A percentile compares a stretch with the other conserved stretches of the same genome.
Evolutionary conservation across 805 yeast species (phyloP).

Genomic region (Schwanniomyces polymorphus): DNA sequence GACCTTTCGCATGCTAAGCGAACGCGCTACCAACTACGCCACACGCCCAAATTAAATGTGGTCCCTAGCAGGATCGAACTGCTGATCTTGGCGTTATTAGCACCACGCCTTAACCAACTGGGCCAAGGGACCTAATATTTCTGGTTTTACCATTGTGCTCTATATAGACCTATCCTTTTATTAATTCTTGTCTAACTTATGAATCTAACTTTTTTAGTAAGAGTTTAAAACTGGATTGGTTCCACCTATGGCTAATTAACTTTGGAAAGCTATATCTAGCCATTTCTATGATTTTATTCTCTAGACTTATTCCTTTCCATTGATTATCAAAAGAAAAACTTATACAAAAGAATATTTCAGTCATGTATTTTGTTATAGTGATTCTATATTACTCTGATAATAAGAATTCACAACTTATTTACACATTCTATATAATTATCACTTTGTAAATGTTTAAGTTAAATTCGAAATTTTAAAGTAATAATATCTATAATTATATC

Average conservation of each 20-base stretch:
- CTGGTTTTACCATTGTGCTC: too few relatives aligned
- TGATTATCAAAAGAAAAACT: too few relatives aligned
- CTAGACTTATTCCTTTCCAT: background rate
- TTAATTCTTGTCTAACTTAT: too few relatives aligned
- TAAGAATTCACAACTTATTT: background rate
- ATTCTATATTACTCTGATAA: too few relatives aligned
- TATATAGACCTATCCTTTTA: too few relatives aligned
- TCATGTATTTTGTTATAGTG: too few relatives aligned
- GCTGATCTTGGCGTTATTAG: slow-evolving; percentile 69
- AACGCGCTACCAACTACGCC: slow-evolving; percentile 84
- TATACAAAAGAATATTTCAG: too few relatives aligned
- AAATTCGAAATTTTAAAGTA: background rate
- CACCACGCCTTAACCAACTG: slow-evolving; percentile 56
- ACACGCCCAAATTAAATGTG: slow-evolving; percentile 57
- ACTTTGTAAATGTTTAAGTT: background rate
- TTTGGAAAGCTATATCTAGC: too few relatives aligned
- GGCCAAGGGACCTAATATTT: slow-evolving; percentile 48
- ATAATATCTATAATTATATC: background rate
- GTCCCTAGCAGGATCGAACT: slow-evolving; percentile 89
- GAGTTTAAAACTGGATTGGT: too few relatives aligned
- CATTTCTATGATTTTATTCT: too few relatives aligned
- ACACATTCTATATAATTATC: background rate
- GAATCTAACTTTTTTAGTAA: too few relatives aligned
- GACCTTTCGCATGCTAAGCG: slow-evolving; percentile 42
- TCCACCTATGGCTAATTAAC: too few relatives aligned